A percentile compares a stretch with the other conserved stretches of the same genome.
These are phyloP conservation scores for Starmerella sp. DNA, from an alignment of 805 yeast genomes.

Conservation along the genomic window DNA sequence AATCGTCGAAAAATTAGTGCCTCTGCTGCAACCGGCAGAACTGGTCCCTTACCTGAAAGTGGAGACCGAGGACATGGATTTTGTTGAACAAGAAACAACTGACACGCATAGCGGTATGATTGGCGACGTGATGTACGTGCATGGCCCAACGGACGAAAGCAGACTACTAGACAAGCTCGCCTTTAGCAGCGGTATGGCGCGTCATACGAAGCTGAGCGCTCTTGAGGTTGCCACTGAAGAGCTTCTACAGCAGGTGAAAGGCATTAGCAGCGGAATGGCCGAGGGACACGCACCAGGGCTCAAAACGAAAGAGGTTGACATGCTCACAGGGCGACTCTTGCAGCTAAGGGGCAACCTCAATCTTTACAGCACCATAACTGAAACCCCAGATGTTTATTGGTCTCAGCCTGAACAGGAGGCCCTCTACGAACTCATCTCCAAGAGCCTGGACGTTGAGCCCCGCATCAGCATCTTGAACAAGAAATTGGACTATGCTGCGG, in stretches of 20 bases:
- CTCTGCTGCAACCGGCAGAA: constrained; percentile 42
- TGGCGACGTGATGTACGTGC: constrained; percentile 63
- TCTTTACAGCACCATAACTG: constrained; percentile 75
- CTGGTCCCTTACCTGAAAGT: constrained; percentile 36
- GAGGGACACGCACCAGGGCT: constrained; percentile 44
- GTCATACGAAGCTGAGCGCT: constrained; percentile 77
- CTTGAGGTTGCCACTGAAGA: constrained; percentile 62
- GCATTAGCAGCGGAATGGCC: constrained; percentile 55
- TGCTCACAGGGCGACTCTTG: constrained; percentile 62
- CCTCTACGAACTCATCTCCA: constrained; percentile 60
- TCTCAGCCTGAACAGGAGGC: constrained; percentile 74
- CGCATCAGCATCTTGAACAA: constrained; percentile 70
- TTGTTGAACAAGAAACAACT: constrained; percentile 35
- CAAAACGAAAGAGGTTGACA: constrained; percentile 43
- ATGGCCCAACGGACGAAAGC: constrained; percentile 37
- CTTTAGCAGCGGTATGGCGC: constrained; percentile 73
- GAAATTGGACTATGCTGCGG: constrained; percentile 82
- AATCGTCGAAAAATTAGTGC: constrained; percentile 33
- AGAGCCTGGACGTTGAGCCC: constrained; percentile 61
- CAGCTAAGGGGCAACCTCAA: constrained; percentile 72
- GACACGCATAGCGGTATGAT: constrained; percentile 38
- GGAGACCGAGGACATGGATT: constrained; percentile 86
- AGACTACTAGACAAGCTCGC: constrained; percentile 70
- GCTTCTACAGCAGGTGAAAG: constrained; percentile 51
- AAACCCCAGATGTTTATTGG: constrained; percentile 91